Conservation (phyloP, 176 grass and related monocot species). For the Oryza glaberrima region DNA sequence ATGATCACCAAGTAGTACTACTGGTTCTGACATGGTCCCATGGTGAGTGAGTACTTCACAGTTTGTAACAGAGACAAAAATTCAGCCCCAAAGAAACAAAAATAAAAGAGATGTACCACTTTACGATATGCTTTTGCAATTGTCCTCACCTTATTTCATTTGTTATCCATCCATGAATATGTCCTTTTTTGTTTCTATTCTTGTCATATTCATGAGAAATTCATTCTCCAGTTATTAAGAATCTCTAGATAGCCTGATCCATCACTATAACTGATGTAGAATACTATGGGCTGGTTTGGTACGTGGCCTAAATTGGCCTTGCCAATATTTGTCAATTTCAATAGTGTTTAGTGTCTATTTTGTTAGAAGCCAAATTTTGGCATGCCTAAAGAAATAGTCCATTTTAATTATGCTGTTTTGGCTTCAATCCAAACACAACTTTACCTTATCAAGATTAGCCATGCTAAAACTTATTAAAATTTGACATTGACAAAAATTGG, state of each 20-base stretch:
- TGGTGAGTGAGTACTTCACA: not conserved
- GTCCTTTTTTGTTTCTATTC: constrained; percentile 3
- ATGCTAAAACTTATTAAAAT: too few relatives aligned
- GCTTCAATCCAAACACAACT: too few relatives aligned
- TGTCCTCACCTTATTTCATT: not conserved
- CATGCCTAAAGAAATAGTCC: too few relatives aligned
- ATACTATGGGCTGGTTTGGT: not conserved
- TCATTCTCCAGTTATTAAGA: too few relatives aligned
- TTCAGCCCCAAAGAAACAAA: not conserved
- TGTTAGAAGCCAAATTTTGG: too few relatives aligned
- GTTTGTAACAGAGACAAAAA: not conserved
- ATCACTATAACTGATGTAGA: constrained; percentile 4
- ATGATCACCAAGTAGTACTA: not conserved
- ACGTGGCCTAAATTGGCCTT: too few relatives aligned
- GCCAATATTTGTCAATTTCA: too few relatives aligned
- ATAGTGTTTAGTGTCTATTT: too few relatives aligned
- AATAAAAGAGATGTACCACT: not conserved
- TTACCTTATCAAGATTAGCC: too few relatives aligned
- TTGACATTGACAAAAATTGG: too few relatives aligned
- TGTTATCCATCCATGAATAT: not conserved
- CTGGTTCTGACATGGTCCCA: not conserved
- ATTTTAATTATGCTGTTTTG: too few relatives aligned
- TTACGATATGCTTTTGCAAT: not conserved
- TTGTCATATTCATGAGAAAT: not conserved
- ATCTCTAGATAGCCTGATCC: too few relatives aligned